phyloP scores from a whole-genome alignment of 2,329 filamentous ascomycete species.

The Chaetomium strumarium region DNA sequence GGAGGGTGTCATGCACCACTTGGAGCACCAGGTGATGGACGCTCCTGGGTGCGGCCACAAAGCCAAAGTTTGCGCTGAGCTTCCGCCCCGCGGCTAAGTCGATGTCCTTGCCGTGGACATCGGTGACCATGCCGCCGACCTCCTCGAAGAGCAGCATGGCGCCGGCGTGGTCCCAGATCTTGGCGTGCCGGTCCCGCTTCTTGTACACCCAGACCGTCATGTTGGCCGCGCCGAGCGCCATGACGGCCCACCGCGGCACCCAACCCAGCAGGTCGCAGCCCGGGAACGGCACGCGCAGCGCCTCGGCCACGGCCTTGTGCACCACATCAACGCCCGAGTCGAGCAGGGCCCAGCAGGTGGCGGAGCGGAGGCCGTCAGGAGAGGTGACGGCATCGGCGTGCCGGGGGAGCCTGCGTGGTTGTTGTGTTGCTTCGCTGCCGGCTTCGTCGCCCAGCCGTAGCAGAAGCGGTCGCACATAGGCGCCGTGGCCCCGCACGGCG shows the following conservation, averaged over 20 bases:
- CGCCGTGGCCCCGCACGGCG: conserved; percentile 43
- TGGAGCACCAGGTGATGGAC: conserved; percentile 41
- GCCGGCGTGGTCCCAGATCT: conserved; percentile 56
- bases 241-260: conserved; percentile 50
- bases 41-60: conserved; percentile 45
- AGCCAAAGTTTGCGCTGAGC: conserved; percentile 48
- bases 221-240: conserved; percentile 49
- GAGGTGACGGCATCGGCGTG: conserved; percentile 22
- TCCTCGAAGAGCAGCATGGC: conserved; percentile 55
- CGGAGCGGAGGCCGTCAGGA: conserved; percentile 34
- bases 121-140: conserved; percentile 49
- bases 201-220: conserved; percentile 53
- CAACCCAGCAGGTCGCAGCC: conserved; percentile 50
- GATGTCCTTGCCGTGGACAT: conserved; percentile 47
- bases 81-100: conserved; percentile 44
- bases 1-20: conserved; percentile 31
- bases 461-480: conserved; percentile 40
- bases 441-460: conserved; percentile 17
- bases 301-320: conserved; percentile 39
- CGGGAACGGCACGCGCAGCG: conserved; percentile 38
- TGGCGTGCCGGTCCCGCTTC: conserved; percentile 41
- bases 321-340: conserved; percentile 44
- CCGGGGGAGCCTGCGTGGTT: conserved; percentile 30
- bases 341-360: conserved; percentile 42
- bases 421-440: conserved; percentile 15